Base-by-base conservation (phyloP, 2,329 filamentous ascomycete species). In the Pseudocercospora eumusae region DNA sequence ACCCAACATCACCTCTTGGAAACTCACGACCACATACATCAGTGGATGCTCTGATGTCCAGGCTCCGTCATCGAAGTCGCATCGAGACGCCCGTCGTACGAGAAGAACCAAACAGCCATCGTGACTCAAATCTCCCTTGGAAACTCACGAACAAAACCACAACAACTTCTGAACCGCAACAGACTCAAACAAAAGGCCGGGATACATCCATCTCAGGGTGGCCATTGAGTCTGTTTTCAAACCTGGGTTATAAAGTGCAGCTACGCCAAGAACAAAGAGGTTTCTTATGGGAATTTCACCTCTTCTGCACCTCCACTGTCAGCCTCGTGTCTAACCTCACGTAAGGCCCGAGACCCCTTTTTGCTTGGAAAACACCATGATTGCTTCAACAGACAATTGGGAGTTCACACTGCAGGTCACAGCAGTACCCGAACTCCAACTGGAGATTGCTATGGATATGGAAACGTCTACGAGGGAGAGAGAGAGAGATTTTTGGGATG, bases 281-380 rank as follows among this genome's bases (percentile, higher is more conserved):
- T 33, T 33, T 11, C 21, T 52, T 45, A n/a, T n/a, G n/a, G 47
- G 47, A 4, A 52, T 9, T 33, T 33, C 31, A 52, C 47, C 47
- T 52, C 47, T 20, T n/a, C 36, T 53, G 27, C 49, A 53, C 49
- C 49, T 53, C 49, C 36, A 20, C 31, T 31, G 49, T 53, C 20
- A 53, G 25, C 49, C 49, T 53, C 25, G 49, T 53, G 49, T 25
- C 49, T 53, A 53, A 53, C 49, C 23, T 53, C 49, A 53, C 49
- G 49, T 5, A 28, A 25, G 49, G 49, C 25, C 20, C 44, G 21
- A 25, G 49, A 25, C 49, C 49, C 49, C 28, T 13, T 13, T 10
- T 52, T 15, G 49, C 49, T 31, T 53, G 36, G n/a, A 40, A 40
- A 40, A 53, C n/a, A 31, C 27, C 49, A 53, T 53, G 44, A 25